A percentile compares a stretch with the other conserved stretches of the same genome.
Conservation (phyloP, 305 asterid genomes). For the Striga hermonthica region DNA sequence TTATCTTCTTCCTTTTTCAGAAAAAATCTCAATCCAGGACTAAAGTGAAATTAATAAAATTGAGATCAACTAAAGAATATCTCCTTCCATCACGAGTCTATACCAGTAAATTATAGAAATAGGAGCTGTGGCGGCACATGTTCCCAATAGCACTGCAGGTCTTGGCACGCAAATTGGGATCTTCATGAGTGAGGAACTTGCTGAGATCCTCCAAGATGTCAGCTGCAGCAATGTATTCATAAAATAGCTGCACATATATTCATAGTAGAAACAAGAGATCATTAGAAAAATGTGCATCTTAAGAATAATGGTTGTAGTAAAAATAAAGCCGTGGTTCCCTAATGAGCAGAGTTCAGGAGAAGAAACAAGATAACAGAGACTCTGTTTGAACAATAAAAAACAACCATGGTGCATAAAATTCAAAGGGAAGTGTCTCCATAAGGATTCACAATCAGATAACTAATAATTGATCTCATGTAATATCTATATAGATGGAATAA, state of each 20-base stretch:
- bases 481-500: conserved; percentile 2
- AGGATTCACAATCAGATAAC: conserved; percentile 3
- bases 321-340: not conserved
- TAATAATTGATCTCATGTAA: not conserved
- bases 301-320: not conserved
- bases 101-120: conserved; percentile 84
- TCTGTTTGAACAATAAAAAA: not conserved
- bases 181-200: conserved; percentile 76
- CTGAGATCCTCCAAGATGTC: conserved; percentile 74
- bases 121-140: conserved; percentile 97
- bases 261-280: conserved; percentile 22
- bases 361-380: not conserved
- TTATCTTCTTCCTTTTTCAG: not conserved
- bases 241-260: conserved; percentile 61
- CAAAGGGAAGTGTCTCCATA: not conserved
- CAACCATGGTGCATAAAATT: conserved; percentile 7
- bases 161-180: conserved; percentile 88
- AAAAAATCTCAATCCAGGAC: not conserved
- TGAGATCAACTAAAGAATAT: not conserved
- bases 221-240: conserved; percentile 71
- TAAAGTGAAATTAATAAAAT: not conserved
- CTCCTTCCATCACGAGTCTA: conserved; percentile 12
- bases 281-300: not conserved
- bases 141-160: conserved; percentile 96
- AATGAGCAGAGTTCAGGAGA: conserved; percentile 7